Base-by-base conservation (phyloP, 1,284 basidiomycete species). In the Xerocomus amazonicus region DNA sequence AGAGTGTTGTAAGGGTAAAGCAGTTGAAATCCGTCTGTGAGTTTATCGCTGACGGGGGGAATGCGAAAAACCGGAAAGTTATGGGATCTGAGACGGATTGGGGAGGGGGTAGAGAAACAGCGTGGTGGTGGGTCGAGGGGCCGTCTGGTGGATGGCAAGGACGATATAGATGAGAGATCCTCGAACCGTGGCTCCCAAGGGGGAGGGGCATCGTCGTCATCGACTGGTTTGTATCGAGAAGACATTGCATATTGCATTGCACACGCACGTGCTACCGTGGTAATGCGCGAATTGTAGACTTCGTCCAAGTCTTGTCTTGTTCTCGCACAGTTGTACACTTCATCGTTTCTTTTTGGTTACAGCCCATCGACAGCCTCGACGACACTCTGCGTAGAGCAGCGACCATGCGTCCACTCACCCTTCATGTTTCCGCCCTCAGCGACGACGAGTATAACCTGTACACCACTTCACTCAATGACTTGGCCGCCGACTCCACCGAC, bases 401-500 rank as follows among this genome's bases (percentile, higher is more conserved):
- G 31, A 44, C 54, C 35, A 75, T 74, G 73, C 76, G 86, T 49
- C 77, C 76, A 32, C 75, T 89, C 17, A 75, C 72, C 26, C 76
- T 90, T 1, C 87, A 90, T 57, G 72, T 80, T 16, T 88, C 86
- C 39, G 87, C 87, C 1, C 80, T 90, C 54, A 87, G 76, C 59
- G 79, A 88, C 63, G 69, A 72, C 16, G 87, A 89, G 66, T 89
- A 87, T 63, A 63, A 71, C 9, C 62, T 81, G 12, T 89, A 84
- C 68, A 87, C 82, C 0, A 54, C 73, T 9, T 78, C 78, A 32
- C 70, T 90, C 38, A 63, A 66, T 36, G 84, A 87, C 59, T 73
- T 90, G 45, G 66, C 73, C 43, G 55, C 70, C 56, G 56, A 60
- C 53, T 61, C 67, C 55, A 62, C 68, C 42, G 57, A 66, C 38